Evolutionary conservation across 257 asterid species (phyloP).

Genomic region (Fraxinus quadrangulata): DNA sequence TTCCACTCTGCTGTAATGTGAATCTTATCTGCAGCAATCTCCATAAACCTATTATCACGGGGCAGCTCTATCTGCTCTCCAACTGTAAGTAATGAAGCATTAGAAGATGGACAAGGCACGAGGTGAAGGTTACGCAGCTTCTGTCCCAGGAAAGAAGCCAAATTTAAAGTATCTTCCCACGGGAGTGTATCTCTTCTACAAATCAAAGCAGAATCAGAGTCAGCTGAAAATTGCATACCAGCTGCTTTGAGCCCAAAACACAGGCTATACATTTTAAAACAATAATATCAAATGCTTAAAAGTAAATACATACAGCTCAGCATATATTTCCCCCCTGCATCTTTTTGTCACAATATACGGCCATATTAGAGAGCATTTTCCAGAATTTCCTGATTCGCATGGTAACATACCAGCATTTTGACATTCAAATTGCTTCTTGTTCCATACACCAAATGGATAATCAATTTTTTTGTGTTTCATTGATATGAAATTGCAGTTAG

Average conservation of each 20-base stretch:
- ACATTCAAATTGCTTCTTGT: constrained; percentile 63
- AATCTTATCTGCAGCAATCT: constrained; percentile 35
- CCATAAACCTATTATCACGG: constrained; percentile 39
- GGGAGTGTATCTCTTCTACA: constrained; percentile 80
- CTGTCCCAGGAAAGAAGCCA: constrained; percentile 93
- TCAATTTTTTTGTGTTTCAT: constrained; percentile 44
- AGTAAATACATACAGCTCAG: constrained; percentile 69
- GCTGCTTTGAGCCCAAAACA: constrained; percentile 15
- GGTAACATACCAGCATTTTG: constrained; percentile 51
- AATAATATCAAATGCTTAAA: constrained; percentile 19
- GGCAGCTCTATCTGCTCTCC: constrained; percentile 39
- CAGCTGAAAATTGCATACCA: constrained; percentile 15
- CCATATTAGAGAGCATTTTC: constrained; percentile 54
- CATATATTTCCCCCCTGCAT: constrained; percentile 85
- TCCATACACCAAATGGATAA: constrained; percentile 87
- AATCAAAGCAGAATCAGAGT: constrained; percentile 29
- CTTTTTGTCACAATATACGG: constrained; percentile 84
- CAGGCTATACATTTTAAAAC: constrained; percentile 17
- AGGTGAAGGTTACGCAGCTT: constrained; percentile 77
- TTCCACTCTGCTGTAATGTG: constrained; percentile 53
- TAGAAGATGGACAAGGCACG: constrained; percentile 60
- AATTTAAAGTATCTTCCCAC: constrained; percentile 54
- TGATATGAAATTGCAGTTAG: constrained; percentile 41
- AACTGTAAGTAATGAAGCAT: constrained; percentile 30
- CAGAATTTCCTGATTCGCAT: constrained; percentile 42